These are phyloP conservation scores for Talaromyces adpressus DNA, from an alignment of 495 filamentous ascomycete species.

Conservation along the genomic window DNA sequence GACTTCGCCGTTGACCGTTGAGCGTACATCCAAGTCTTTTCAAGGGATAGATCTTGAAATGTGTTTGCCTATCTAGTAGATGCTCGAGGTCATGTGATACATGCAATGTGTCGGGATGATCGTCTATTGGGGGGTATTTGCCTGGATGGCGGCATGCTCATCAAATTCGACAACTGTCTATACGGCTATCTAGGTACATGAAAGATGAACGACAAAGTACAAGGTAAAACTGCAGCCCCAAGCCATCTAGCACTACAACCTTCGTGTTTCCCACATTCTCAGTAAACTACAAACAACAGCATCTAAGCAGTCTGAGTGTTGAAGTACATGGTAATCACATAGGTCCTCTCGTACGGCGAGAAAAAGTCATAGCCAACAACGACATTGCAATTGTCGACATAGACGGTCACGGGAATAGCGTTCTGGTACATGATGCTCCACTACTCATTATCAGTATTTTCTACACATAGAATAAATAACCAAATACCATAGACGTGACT, in stretches of 20 bases:
- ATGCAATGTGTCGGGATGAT: not conserved
- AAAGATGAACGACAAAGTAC: not conserved
- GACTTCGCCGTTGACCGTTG: not conserved
- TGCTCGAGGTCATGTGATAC: not conserved
- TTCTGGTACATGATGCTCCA: constrained; percentile 22
- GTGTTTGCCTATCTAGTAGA: not conserved
- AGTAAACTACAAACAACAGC: not conserved
- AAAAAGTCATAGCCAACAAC: constrained; percentile 25
- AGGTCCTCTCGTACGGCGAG: constrained; percentile 17
- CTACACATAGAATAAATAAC: not conserved
- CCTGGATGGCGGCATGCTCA: too few relatives aligned
- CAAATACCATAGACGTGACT: not conserved
- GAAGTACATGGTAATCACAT: constrained; percentile 20
- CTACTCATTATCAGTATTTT: constrained; percentile 7
- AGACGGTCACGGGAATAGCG: constrained; percentile 19
- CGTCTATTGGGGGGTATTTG: too few relatives aligned
- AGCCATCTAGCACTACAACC: not conserved
- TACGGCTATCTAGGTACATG: not conserved
- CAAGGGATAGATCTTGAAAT: not conserved
- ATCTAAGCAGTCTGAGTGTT: constrained; percentile 10
- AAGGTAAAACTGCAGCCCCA: not conserved
- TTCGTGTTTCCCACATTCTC: not conserved
- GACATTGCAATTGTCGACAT: constrained; percentile 16
- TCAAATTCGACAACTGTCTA: too few relatives aligned
- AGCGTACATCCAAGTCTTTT: not conserved